phyloP scores from a whole-genome alignment of 352 stramenopile genomes.

The Globisporangium alternatum region DNA sequence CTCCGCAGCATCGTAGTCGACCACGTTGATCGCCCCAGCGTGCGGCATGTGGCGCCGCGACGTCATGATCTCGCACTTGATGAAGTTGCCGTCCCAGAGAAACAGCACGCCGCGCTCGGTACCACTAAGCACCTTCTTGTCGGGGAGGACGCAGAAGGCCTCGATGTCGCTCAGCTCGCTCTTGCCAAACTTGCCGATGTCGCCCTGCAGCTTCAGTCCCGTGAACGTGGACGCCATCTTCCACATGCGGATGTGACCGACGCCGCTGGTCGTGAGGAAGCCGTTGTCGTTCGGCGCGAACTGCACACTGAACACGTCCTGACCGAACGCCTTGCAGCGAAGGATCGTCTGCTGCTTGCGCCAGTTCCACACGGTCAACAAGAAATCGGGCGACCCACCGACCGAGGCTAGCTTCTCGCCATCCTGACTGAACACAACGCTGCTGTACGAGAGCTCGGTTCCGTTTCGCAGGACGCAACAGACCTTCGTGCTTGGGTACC shows the following conservation, averaged over 20 bases:
- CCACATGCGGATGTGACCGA: constrained; percentile 95
- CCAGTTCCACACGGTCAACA: constrained; percentile 95
- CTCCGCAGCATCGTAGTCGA: constrained; percentile 51
- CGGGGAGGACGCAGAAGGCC: constrained; percentile 92
- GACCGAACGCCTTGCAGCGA: constrained; percentile 92
- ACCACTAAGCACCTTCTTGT: constrained; percentile 92
- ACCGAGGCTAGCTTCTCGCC: constrained; percentile 90
- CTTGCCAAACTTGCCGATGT: constrained; percentile 96
- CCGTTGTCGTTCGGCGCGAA: constrained; percentile 89
- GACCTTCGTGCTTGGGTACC: constrained; percentile 75
- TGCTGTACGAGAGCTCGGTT: constrained; percentile 81
- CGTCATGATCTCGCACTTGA: constrained; percentile 91
- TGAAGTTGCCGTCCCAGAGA: constrained; percentile 95
- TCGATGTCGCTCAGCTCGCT: constrained; percentile 92
- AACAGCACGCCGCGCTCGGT: constrained; percentile 86
- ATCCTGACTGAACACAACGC: constrained; percentile 67
- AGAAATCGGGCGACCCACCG: constrained; percentile 81
- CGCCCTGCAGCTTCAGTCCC: constrained; percentile 93
- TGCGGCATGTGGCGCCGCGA: constrained; percentile 70
- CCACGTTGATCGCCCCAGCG: constrained; percentile 64
- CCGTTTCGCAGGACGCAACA: constrained; percentile 77
- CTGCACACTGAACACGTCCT: constrained; percentile 91
- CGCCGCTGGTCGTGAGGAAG: constrained; percentile 90
- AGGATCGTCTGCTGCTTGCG: constrained; percentile 85
- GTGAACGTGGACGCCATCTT: constrained; percentile 96